phyloP scores from a whole-genome alignment of 768 basidiomycete genomes.

The Amanita subjunquillea region DNA sequence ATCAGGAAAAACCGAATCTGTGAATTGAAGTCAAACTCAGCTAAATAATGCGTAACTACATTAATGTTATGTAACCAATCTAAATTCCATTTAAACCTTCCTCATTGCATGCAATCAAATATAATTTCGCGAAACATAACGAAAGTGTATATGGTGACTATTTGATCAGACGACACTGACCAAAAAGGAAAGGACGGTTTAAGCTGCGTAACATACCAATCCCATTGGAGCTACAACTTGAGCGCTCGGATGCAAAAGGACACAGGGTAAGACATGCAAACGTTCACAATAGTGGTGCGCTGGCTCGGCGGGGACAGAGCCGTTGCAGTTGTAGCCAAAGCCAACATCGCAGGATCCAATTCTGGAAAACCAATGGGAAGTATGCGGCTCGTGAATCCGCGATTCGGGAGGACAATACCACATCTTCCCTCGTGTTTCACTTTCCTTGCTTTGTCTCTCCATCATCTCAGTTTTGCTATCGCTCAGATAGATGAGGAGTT shows the following conservation, averaged over 20 bases:
- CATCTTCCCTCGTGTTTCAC: constrained; percentile 70
- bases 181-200: constrained; percentile 32
- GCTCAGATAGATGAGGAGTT: constrained; percentile 82
- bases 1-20: too few species aligned
- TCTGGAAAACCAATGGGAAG: constrained; percentile 81
- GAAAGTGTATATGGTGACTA: too few species aligned
- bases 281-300: constrained; percentile 85
- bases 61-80: too few species aligned
- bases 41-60: constrained; percentile 54
- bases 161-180: constrained; percentile 31
- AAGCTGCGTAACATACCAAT: constrained; percentile 51
- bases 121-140: too few species aligned
- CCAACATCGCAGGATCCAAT: constrained; percentile 59
- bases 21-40: constrained; percentile 43
- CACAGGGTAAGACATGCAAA: constrained; percentile 61
- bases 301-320: constrained; percentile 73
- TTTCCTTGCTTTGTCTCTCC: constrained; percentile 83
- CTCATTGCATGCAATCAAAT: too few species aligned
- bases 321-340: constrained; percentile 50
- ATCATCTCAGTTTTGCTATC: constrained; percentile 82
- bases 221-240: constrained; percentile 46
- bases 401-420: constrained; percentile 80
- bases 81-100: constrained; percentile 39
- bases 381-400: constrained; percentile 84
- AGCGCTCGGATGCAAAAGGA: constrained; percentile 51